phyloP scores from a whole-genome alignment of 352 stramenopile species.

The Elongisporangium anandrum region DNA sequence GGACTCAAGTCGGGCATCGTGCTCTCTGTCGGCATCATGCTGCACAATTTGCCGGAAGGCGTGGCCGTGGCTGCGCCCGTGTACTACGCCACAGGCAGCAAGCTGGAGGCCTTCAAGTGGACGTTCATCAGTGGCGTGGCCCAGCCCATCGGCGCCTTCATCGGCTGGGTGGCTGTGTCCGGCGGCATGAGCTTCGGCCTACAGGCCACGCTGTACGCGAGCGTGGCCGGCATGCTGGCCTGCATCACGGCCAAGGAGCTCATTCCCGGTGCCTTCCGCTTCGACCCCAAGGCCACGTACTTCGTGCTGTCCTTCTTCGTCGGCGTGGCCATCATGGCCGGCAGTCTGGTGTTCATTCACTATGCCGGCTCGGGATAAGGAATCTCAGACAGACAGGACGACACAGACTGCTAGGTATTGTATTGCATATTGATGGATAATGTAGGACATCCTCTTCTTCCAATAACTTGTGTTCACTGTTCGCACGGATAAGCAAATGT shows the following conservation, averaged over 20 bases:
- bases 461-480: too few species aligned
- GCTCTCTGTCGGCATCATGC: constrained; percentile 92
- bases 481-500: neutral
- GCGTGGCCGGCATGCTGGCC: constrained; percentile 94
- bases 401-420: neutral
- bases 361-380: constrained; percentile 35
- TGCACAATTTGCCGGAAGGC: constrained; percentile 97
- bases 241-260: constrained; percentile 90
- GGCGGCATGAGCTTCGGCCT: constrained; percentile 51
- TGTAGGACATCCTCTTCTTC: neutral
- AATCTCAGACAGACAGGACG: neutral
- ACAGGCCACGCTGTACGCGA: constrained; percentile 83
- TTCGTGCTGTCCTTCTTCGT: constrained; percentile 78
- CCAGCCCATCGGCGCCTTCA: constrained; percentile 84
- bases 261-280: constrained; percentile 84
- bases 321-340: constrained; percentile 80
- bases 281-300: constrained; percentile 78
- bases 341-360: constrained; percentile 79
- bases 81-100: constrained; percentile 94
- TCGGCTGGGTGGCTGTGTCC: constrained; percentile 76
- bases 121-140: constrained; percentile 82
- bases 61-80: constrained; percentile 92
- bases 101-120: constrained; percentile 90
- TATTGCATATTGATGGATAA: neutral
- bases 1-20: constrained; percentile 84